These are phyloP conservation scores for Mortierella alpina DNA, from an alignment of 192 early-diverging fungal genomes.

Conservation along the genomic window DNA sequence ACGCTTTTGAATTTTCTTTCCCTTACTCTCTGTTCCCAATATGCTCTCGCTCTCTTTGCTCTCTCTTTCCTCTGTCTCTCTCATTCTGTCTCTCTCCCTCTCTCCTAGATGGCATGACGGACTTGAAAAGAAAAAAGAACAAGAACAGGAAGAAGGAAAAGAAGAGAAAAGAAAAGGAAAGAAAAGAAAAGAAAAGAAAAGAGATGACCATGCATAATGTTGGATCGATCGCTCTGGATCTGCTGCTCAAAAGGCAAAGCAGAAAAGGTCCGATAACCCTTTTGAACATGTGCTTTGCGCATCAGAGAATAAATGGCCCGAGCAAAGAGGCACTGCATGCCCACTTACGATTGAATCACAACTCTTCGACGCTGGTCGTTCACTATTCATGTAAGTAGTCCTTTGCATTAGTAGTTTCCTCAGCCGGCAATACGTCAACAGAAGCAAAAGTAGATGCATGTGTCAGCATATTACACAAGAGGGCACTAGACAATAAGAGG, in stretches of 20 bases:
- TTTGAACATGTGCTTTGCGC: constrained; percentile 1
- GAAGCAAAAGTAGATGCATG: constrained; percentile 12
- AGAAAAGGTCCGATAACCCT: neutral
- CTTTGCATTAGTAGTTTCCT: neutral
- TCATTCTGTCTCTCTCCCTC: neutral
- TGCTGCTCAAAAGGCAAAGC: no score
- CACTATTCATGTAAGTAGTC: no score
- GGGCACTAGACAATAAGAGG: neutral
- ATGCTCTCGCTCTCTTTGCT: neutral
- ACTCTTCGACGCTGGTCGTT: no score
- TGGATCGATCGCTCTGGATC: no score
- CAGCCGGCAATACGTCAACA: neutral
- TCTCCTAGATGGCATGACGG: neutral
- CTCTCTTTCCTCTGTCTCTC: neutral
- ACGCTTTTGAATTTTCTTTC: neutral
- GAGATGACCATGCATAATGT: neutral
- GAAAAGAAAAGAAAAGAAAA: neutral
- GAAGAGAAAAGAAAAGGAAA: neutral
- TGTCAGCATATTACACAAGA: constrained; percentile 34
- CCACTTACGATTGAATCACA: no score
- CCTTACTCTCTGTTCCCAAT: neutral
- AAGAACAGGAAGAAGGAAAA: neutral
- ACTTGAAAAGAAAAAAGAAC: neutral
- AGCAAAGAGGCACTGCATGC: neutral
- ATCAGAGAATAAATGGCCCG: neutral